Evolutionary conservation across 192 early-diverging fungal species (phyloP), one percentile per base, ranked within the genome.

Genomic region (Glomus cerebriforme): DNA sequence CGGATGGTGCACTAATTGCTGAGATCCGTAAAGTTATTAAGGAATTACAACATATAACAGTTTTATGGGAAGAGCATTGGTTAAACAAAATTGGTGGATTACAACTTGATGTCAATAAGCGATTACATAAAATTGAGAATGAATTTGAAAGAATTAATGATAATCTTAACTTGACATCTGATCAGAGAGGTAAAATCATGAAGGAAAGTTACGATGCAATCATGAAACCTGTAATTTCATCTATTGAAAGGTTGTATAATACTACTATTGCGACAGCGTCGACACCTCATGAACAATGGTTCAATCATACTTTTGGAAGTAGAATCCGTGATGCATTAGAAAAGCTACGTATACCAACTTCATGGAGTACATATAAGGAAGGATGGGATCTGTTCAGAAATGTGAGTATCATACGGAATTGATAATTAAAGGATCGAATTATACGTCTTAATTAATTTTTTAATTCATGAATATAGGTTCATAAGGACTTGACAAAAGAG

Each of bases 51-150:
- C 83, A 87, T 32, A 81, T 94, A 0, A 93, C 95, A 0, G 93
- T 96, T 29, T 78, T 96, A 3, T 94, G 94, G 91, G 94, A 95
- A 77, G 95, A 96, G 82, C 84, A 83, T 22, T 95, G 93, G 93
- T 81, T 90, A n/a, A 89, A 94, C 71, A 87, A 85, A 79, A 88
- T 96, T 29, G 81, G 86, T 12, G 76, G 79, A 13, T 45, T 93
- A 27, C 85, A 92, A 26, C 75, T 81, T 34, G 92, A 94, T 59
- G 82, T 88, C 2, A 84, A 81, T 64, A 87, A 85, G 64, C 82
- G 89, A 58, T 79, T 92, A 7, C 81, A 87, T 24, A 86, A 87
- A 26, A 78, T 95, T 9, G 83, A 88, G 19, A 81, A 85, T 17
- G 93, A 93, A 73, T 81, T 88, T 4, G 76, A 81, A 17, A 80